phyloP scores from a whole-genome alignment of 2,329 filamentous ascomycete genomes.

The Aspergillus floridensis region DNA sequence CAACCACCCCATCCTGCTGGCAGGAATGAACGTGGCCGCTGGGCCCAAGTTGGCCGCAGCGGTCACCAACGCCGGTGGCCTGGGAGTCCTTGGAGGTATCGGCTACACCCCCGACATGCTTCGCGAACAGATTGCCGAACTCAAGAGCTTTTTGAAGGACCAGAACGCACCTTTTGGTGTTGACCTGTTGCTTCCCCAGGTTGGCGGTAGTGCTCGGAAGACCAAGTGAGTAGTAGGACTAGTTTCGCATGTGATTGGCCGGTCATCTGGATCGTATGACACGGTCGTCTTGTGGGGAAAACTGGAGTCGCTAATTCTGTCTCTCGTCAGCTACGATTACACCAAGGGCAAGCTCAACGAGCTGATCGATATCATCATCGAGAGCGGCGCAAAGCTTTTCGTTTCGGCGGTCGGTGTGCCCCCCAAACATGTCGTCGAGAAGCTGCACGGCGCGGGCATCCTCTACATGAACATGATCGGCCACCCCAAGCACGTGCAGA shows the following conservation, averaged over 20 bases:
- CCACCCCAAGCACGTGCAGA: conserved; percentile 97
- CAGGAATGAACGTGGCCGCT: conserved; percentile 98
- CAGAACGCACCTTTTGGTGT: conserved; percentile 26
- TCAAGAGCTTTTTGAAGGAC: conserved; percentile 58
- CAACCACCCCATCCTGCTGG: conserved; percentile 91
- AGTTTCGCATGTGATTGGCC: neutral
- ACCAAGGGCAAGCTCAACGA: conserved; percentile 97
- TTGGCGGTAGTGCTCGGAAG: conserved; percentile 90
- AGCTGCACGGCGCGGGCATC: conserved; percentile 80
- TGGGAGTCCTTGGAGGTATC: conserved; percentile 91
- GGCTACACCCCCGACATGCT: conserved; percentile 97
- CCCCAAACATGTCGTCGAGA: conserved; percentile 82
- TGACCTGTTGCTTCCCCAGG: conserved; percentile 76
- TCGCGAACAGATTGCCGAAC: conserved; percentile 86
- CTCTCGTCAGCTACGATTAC: conserved; percentile 80
- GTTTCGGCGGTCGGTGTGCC: conserved; percentile 95
- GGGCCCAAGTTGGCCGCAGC: conserved; percentile 94
- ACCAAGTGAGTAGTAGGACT: conserved; percentile 64
- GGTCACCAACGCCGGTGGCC: conserved; percentile 92
- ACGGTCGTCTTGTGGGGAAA: neutral
- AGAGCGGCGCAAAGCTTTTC: conserved; percentile 86
- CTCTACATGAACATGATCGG: conserved; percentile 99
- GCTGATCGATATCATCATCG: conserved; percentile 87
- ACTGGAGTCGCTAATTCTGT: conserved; percentile 11
- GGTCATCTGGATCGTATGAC: neutral